Evolutionary conservation across 129 eudicot genomes (phyloP).

Genomic region (Solidago caesia): DNA sequence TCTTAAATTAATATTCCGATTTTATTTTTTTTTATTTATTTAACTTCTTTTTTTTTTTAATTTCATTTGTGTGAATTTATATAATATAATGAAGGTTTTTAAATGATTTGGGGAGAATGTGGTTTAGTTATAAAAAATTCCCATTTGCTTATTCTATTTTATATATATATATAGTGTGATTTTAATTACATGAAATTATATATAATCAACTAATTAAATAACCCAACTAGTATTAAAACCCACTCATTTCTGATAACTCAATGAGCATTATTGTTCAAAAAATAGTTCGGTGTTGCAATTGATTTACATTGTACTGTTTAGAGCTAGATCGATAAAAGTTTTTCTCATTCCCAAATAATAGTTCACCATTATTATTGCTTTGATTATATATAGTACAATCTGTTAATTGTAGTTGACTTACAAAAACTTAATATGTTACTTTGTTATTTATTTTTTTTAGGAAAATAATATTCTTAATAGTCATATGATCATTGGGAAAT

Average conservation of each 20-base stretch:
- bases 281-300: background rate
- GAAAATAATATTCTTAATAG: too few relatives aligned
- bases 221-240: background rate
- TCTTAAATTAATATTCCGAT: background rate
- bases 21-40: slow-evolving; percentile 32
- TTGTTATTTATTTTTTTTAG: too few relatives aligned
- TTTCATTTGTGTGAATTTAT: slow-evolving; percentile 38
- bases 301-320: background rate
- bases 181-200: too few relatives aligned
- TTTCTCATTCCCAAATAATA: too few relatives aligned
- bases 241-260: background rate
- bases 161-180: background rate
- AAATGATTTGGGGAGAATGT: slow-evolving; percentile 28
- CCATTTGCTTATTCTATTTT: background rate
- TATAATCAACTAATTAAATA: background rate
- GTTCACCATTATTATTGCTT: background rate
- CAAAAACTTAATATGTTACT: too few relatives aligned
- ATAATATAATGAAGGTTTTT: slow-evolving; percentile 30
- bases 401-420: too few relatives aligned
- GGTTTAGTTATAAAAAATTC: slow-evolving; percentile 1
- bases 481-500: too few relatives aligned
- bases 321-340: too few relatives aligned
- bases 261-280: background rate
- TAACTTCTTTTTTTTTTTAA: background rate
- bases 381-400: background rate